Evolutionary conservation across 108 stramenopile genomes (phyloP), one percentile per base, ranked within the genome.

Genomic region (Mayamaea pseudoterrestris): DNA sequence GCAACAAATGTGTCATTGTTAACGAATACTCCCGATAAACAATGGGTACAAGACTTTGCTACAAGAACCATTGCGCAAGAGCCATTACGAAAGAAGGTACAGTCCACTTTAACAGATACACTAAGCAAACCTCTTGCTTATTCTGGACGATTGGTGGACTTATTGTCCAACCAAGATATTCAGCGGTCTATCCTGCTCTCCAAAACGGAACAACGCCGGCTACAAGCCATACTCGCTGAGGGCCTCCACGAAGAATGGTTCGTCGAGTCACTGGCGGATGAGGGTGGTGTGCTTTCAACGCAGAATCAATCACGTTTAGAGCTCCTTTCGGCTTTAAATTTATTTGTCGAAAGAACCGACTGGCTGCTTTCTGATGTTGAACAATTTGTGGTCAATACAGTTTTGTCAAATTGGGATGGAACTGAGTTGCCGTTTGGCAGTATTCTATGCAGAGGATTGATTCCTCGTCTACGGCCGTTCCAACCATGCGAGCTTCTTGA

Each of bases 391-490:
- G n/a, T 53, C 21, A 40, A 53, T 12, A 22, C 40, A 4, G 25
- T 53, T 25, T 40, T 53, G 36, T 40, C 39, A 3, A 4, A 2
- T 53, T 53, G 52, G 52, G 36, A 53, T 24, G 52, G 52, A n/a
- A 2, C 22, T 5, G 52, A 53, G n/a, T n/a, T 14, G 3, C 22
- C 2, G 23, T 42, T n/a, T 36, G 36, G 26, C 13, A 17, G 26
- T n/a, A 2, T 25, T 4, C n/a, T 53, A 14, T 53, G 52, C 8
- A 16, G 26, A 13, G 52, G 7, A 12, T 41, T 53, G 14, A 21
- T 53, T 1, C 52, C 52, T 2, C 14, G 12, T 25, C 14, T 41
- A 16, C 22, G 25, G 40, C 52, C 52, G 13, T 25, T 13, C 5
- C n/a, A 3, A 3, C 41, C 41, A 41, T 4, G 29, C 1, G 7